Evolutionary conservation across 768 basidiomycete genomes (phyloP).

Genomic region (Trichaptum fuscoviolaceum): DNA sequence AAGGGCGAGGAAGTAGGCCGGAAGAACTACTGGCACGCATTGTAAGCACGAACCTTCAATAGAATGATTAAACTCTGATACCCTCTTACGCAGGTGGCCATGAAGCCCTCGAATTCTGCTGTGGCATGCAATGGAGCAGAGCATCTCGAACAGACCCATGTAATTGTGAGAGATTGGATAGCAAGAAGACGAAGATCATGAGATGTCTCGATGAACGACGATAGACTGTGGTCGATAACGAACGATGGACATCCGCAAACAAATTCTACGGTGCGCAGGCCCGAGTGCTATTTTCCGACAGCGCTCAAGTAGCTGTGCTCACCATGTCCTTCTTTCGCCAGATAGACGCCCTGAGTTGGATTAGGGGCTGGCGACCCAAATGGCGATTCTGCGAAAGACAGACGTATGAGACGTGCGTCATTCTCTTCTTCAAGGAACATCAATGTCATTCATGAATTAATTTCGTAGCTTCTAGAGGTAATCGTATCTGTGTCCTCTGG

Average conservation of each 20-base stretch:
- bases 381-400: neutral
- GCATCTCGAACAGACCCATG: neutral
- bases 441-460: neutral
- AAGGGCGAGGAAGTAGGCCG: neutral
- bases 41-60: neutral
- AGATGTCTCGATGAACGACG: too few relatives aligned
- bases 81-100: neutral
- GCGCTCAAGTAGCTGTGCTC: neutral
- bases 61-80: neutral
- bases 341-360: neutral
- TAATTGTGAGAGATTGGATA: too few relatives aligned
- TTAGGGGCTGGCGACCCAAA: too few relatives aligned
- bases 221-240: neutral
- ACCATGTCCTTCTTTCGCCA: neutral
- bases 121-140: neutral
- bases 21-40: neutral
- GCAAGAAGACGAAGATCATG: too few relatives aligned
- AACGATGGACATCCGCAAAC: neutral
- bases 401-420: neutral
- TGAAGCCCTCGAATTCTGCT: neutral
- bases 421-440: neutral
- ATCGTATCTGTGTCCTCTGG: neutral
- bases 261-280: neutral
- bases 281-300: neutral
- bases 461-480: neutral